These are phyloP conservation scores for Spongispora temasekensis DNA, from an alignment of 1,284 basidiomycete species.

Conservation along the genomic window DNA sequence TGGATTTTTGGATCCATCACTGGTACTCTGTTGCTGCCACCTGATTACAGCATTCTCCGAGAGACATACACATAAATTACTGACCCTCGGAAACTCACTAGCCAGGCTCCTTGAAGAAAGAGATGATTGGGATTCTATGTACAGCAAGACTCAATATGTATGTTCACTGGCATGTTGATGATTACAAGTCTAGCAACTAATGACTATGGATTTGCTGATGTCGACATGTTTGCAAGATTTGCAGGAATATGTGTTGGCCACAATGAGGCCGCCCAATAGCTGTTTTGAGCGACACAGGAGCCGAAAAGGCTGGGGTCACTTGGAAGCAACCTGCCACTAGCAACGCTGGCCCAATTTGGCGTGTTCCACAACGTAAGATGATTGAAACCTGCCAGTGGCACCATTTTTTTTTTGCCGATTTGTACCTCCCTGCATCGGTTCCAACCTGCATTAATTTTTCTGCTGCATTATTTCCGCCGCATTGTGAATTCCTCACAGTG, in stretches of 20 bases:
- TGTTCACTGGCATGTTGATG: background rate
- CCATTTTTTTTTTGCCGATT: no score
- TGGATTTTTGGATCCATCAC: constrained; percentile 3
- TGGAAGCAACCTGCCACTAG: no score
- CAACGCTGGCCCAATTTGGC: no score
- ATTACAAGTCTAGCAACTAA: background rate
- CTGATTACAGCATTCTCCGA: constrained; percentile 3
- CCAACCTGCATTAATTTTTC: no score
- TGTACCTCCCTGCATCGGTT: no score
- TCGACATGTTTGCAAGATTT: background rate
- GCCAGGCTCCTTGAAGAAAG: background rate
- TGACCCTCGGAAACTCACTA: constrained; percentile 1
- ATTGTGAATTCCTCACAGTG: no score
- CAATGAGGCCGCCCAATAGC: no score
- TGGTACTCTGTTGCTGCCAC: background rate
- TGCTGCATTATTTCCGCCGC: no score
- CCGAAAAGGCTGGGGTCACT: no score
- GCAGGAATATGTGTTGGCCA: background rate
- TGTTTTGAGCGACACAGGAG: no score
- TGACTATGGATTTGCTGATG: background rate
- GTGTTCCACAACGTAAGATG: no score
- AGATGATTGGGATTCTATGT: constrained; percentile 8
- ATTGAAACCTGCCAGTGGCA: no score
- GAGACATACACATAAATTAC: background rate
- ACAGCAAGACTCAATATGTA: constrained; percentile 16